A percentile compares a stretch with the other conserved stretches of the same genome.
phyloP scores from a whole-genome alignment of 805 yeast genomes.

The Cyberlindnera veronae region DNA sequence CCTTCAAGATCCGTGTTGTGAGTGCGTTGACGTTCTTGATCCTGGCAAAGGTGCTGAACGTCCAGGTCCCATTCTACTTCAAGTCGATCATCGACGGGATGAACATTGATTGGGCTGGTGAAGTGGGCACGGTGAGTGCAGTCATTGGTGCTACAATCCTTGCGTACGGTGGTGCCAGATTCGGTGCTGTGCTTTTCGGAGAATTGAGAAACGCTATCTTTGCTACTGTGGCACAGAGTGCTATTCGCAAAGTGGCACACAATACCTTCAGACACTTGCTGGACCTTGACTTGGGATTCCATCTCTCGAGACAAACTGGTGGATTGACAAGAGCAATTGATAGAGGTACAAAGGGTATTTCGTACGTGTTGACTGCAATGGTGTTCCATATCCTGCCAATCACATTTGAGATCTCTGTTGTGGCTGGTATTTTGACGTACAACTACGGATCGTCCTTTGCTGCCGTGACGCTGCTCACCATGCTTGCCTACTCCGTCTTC shows the following conservation, averaged over 20 bases:
- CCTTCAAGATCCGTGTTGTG: slow-evolving; percentile 69
- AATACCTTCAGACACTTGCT: slow-evolving; percentile 83
- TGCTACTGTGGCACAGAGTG: slow-evolving; percentile 92
- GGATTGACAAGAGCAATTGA: slow-evolving; percentile 95
- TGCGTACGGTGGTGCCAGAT: slow-evolving; percentile 91
- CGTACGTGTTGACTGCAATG: slow-evolving; percentile 90
- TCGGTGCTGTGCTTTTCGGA: slow-evolving; percentile 92
- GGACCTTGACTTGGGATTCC: slow-evolving; percentile 84
- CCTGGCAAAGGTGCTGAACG: slow-evolving; percentile 80
- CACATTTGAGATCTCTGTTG: slow-evolving; percentile 86
- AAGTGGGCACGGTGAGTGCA: slow-evolving; percentile 61
- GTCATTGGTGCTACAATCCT: slow-evolving; percentile 65
- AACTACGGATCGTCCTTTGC: slow-evolving; percentile 90
- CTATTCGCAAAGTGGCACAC: slow-evolving; percentile 84
- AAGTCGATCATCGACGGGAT: slow-evolving; percentile 84
- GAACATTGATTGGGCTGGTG: slow-evolving; percentile 82
- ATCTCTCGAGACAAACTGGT: slow-evolving; percentile 89
- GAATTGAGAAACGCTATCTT: slow-evolving; percentile 93
- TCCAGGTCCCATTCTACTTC: slow-evolving; percentile 94
- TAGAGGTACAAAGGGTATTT: slow-evolving; percentile 95
- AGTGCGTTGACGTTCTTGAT: slow-evolving; percentile 72
- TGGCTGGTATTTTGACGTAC: slow-evolving; percentile 89
- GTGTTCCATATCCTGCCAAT: slow-evolving; percentile 96
- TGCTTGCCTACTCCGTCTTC: slow-evolving; percentile 83
- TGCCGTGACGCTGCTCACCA: slow-evolving; percentile 80